phyloP scores from a whole-genome alignment of 2,329 filamentous ascomycete species.

The Sphaceloma murrayae region DNA sequence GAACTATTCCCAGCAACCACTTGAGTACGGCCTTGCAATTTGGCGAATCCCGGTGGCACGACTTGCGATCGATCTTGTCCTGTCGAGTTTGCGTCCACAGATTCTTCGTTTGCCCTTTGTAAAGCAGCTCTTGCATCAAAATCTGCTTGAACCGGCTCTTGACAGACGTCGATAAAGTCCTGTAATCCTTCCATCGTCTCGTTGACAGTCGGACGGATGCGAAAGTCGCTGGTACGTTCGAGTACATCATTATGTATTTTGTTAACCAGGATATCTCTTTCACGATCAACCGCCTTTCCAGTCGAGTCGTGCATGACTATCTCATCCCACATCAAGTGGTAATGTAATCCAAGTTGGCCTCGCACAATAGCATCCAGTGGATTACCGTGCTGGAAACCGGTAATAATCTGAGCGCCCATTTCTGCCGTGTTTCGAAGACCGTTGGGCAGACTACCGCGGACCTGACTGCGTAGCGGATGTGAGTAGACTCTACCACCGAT shows the following conservation, averaged over 20 bases:
- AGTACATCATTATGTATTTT: conserved; percentile 91
- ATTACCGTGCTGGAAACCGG: conserved; percentile 91
- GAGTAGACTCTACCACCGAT: conserved; percentile 93
- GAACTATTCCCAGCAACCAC: conserved; percentile 60
- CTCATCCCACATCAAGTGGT: conserved; percentile 67
- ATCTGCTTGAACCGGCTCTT: conserved; percentile 52
- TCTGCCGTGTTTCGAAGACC: conserved; percentile 69
- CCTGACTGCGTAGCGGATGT: conserved; percentile 54
- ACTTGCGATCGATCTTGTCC: conserved; percentile 19
- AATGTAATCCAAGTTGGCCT: conserved; percentile 77
- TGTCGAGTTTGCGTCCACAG: conserved; percentile 1
- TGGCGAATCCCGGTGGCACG: conserved; percentile 42
- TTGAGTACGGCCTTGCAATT: conserved; percentile 62
- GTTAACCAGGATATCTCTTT: conserved; percentile 74
- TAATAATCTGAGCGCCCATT: conserved; percentile 97
- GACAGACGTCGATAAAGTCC: conserved; percentile 69
- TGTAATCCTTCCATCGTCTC: conserved; percentile 74
- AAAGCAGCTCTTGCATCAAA: conserved; percentile 42
- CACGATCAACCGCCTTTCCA: conserved; percentile 65
- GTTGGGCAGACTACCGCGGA: conserved; percentile 42
- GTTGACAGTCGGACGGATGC: conserved; percentile 61
- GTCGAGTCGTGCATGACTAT: conserved; percentile 85
- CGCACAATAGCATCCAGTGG: conserved; percentile 84
- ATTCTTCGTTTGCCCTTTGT: conserved; percentile 11
- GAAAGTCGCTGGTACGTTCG: conserved; percentile 82